These are phyloP conservation scores for Erythrophleum fordii DNA, from an alignment of 306 rosid genomes.

Conservation along the genomic window DNA sequence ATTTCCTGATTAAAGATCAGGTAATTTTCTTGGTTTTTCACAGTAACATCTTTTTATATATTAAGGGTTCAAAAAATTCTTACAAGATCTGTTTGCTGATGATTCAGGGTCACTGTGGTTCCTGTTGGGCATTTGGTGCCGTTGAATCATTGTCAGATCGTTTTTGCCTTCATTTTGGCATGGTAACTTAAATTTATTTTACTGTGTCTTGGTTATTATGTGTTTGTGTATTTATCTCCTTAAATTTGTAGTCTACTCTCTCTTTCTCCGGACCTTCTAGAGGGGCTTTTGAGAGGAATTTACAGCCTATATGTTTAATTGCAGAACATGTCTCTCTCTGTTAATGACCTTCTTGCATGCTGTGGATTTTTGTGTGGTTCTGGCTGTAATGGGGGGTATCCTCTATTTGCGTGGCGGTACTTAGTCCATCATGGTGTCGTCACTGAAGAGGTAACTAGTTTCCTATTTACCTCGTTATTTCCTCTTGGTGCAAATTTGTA, in stretches of 20 bases:
- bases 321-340: slow-evolving; percentile 88
- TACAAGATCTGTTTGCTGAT: slow-evolving; percentile 34
- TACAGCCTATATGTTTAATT: slow-evolving; percentile 36
- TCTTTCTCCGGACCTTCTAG: slow-evolving; percentile 1
- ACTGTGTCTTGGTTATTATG: slow-evolving; percentile 21
- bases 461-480: slow-evolving; percentile 10
- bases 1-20: slow-evolving; percentile 71
- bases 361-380: slow-evolving; percentile 93
- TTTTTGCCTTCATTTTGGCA: slow-evolving; percentile 73
- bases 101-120: slow-evolving; percentile 96
- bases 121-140: slow-evolving; percentile 99
- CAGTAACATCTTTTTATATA: neutral
- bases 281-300: slow-evolving; percentile 28
- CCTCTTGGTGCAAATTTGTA: slow-evolving; percentile 1
- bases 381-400: slow-evolving; percentile 92
- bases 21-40: slow-evolving; percentile 44
- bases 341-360: slow-evolving; percentile 88
- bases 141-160: slow-evolving; percentile 93
- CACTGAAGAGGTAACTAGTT: slow-evolving; percentile 78
- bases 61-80: slow-evolving; percentile 20
- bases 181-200: slow-evolving; percentile 50
- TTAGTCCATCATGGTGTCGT: slow-evolving; percentile 84
- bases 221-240: slow-evolving; percentile 3
- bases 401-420: slow-evolving; percentile 81
- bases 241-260: neutral